These are phyloP conservation scores for Backusella westeae DNA, from an alignment of 192 early-diverging fungal species.

Conservation along the genomic window DNA sequence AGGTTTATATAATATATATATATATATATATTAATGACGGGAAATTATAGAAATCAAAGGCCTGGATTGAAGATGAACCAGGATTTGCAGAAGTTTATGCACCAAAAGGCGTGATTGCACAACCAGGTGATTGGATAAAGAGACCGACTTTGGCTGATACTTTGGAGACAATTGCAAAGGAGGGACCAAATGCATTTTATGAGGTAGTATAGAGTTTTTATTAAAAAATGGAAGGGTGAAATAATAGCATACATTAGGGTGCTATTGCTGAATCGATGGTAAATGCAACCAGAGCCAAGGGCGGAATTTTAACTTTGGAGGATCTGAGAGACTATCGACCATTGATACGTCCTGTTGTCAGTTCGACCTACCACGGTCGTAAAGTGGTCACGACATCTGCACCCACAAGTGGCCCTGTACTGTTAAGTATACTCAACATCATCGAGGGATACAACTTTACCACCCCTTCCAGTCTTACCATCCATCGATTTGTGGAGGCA, in stretches of 20 bases:
- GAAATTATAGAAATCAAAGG: slow-evolving; percentile 9
- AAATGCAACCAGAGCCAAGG: slow-evolving; percentile 53
- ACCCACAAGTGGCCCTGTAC: slow-evolving; percentile 82
- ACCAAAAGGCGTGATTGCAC: slow-evolving; percentile 64
- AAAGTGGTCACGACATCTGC: slow-evolving; percentile 67
- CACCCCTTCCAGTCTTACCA: slow-evolving; percentile 55
- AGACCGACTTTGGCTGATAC: slow-evolving; percentile 61
- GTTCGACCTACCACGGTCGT: slow-evolving; percentile 77
- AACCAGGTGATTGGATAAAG: slow-evolving; percentile 64
- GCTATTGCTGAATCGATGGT: slow-evolving; percentile 69
- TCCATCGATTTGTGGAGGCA: slow-evolving; percentile 85
- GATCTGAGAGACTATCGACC: slow-evolving; percentile 73
- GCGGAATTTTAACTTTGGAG: slow-evolving; percentile 74
- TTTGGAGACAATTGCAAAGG: slow-evolving; percentile 56
- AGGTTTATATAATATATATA: not conserved
- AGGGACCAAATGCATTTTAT: slow-evolving; percentile 59
- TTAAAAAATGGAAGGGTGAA: not conserved
- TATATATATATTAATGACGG: not conserved
- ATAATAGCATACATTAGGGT: slow-evolving; percentile 41
- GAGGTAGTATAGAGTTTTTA: slow-evolving; percentile 12
- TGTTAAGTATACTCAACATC: slow-evolving; percentile 84
- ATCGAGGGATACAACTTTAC: slow-evolving; percentile 79
- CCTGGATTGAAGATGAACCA: slow-evolving; percentile 39
- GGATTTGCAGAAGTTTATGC: slow-evolving; percentile 62
- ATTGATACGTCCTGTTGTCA: slow-evolving; percentile 54